Percentiles rank a stretch among this genome's conserved stretches.
phyloP scores from a whole-genome alignment of 2,329 filamentous ascomycete species.

The Sporothrix humicola region DNA sequence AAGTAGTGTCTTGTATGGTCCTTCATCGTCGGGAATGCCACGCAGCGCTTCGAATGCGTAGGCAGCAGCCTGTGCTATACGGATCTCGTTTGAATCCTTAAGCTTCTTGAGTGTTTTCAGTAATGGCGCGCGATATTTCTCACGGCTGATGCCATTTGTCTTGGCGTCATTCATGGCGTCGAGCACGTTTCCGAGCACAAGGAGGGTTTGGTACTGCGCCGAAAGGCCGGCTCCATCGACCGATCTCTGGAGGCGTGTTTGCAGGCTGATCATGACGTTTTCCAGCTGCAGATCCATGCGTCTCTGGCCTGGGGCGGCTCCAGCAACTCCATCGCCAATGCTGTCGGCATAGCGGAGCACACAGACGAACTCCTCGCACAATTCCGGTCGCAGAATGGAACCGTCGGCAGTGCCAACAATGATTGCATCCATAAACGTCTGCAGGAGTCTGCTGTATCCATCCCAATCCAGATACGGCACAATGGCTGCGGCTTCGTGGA shows the following conservation, averaged over 20 bases:
- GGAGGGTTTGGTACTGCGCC: neutral
- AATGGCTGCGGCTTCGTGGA: neutral
- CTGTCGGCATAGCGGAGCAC: neutral
- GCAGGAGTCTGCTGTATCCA: neutral
- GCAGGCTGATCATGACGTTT: neutral
- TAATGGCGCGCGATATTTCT: neutral
- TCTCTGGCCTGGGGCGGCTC: too few relatives aligned
- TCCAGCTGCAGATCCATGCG: neutral
- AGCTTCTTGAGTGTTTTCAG: neutral
- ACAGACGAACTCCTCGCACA: neutral
- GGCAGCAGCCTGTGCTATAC: neutral
- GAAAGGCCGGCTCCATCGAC: neutral
- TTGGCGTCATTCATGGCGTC: conserved; percentile 23
- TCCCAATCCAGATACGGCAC: neutral
- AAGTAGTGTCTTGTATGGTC: neutral
- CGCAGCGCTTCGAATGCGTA: conserved; percentile 18
- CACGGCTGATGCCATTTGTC: neutral
- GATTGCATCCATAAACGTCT: neutral
- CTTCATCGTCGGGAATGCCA: neutral
- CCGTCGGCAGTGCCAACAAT: neutral
- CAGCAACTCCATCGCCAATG: too few relatives aligned
- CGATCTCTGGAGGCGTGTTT: neutral
- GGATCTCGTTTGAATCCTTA: neutral
- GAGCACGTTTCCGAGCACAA: neutral
- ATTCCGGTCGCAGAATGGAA: neutral